phyloP scores from a whole-genome alignment of 169 alveolate genomes.

The Eimeria tenella region DNA sequence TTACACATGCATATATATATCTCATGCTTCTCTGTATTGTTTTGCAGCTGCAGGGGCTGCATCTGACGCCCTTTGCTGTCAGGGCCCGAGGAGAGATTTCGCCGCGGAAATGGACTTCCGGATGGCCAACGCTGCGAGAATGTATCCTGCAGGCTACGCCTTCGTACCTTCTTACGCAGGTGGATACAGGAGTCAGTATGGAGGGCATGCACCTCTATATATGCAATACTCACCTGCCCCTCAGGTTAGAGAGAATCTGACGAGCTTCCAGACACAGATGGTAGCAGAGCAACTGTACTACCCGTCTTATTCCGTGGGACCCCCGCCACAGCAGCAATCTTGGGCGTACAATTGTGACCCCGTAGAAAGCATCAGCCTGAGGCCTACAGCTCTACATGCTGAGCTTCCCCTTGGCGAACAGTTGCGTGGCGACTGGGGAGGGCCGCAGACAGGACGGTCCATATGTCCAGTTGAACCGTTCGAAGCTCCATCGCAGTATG shows the following conservation, averaged over 20 bases:
- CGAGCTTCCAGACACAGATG: neutral
- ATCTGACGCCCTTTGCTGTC: constrained; percentile 59
- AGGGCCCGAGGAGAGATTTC: constrained; percentile 59
- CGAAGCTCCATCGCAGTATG: neutral
- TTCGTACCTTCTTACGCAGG: neutral
- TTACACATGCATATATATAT: neutral
- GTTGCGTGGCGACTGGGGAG: constrained; percentile 11
- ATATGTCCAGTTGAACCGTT: neutral
- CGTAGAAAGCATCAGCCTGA: neutral
- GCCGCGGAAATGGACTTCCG: constrained; percentile 38
- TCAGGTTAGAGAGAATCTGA: neutral
- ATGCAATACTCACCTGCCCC: neutral
- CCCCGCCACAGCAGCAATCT: neutral
- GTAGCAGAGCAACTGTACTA: neutral
- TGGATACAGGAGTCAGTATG: neutral
- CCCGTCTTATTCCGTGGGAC: neutral
- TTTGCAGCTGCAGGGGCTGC: constrained; percentile 61
- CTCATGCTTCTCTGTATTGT: neutral
- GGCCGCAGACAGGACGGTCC: neutral
- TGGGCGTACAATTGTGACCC: constrained; percentile 40
- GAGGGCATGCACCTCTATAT: neutral
- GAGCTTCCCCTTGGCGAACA: neutral
- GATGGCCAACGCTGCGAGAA: constrained; percentile 24
- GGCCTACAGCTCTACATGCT: constrained; percentile 13
- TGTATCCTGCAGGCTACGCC: constrained; percentile 55